A percentile compares a stretch with the other conserved stretches of the same genome.
These are phyloP conservation scores for Brassica carinata DNA, from an alignment of 345 rosid species.

Conservation along the genomic window DNA sequence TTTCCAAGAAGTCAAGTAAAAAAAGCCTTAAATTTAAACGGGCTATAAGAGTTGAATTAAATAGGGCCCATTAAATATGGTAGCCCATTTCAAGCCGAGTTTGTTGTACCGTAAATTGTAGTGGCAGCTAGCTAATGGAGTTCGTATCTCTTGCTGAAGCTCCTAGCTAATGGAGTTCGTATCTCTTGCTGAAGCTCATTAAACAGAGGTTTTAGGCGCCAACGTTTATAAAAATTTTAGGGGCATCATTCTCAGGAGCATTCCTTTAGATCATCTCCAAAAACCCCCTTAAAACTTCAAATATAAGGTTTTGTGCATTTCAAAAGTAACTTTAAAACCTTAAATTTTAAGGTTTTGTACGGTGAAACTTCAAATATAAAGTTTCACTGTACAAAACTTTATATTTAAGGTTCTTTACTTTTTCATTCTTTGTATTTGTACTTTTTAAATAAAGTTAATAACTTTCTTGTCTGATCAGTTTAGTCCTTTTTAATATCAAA, in stretches of 20 bases:
- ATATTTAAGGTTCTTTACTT: neutral
- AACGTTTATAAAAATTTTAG: no score
- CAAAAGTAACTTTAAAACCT: no score
- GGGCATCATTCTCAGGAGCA: no score
- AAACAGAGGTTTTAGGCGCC: no score
- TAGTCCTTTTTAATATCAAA: neutral
- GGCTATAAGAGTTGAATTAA: neutral
- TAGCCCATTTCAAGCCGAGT: neutral
- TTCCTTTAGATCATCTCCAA: no score
- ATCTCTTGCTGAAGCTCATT: neutral
- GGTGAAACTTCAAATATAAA: no score
- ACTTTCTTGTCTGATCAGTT: neutral
- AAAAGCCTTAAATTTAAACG: neutral
- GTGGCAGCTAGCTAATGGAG: slow-evolving; percentile 30
- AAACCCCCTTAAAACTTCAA: no score
- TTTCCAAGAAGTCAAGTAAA: neutral
- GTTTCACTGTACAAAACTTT: no score
- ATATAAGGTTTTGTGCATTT: no score
- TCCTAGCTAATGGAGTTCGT: slow-evolving; percentile 24
- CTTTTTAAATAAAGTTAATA: no score
- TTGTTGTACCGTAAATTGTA: neutral
- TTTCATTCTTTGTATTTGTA: neutral
- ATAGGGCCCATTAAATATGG: neutral
- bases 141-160: neutral
- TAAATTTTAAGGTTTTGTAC: no score